A percentile compares a stretch with the other conserved stretches of the same genome.
Evolutionary conservation across 768 basidiomycete species (phyloP).

Genomic region (Hirschioporus abietinus): DNA sequence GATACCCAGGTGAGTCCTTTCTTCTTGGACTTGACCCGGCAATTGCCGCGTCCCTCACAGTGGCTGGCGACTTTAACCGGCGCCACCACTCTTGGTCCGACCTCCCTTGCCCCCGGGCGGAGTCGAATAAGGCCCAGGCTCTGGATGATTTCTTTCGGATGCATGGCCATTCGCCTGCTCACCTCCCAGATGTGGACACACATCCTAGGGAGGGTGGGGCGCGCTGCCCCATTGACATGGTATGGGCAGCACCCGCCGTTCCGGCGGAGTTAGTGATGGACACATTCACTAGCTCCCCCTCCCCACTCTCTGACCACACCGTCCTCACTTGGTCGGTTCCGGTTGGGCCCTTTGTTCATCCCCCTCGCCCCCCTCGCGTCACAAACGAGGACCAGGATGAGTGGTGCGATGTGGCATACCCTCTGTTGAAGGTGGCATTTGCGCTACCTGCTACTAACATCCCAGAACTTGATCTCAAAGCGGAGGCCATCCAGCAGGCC

Average conservation of each 20-base stretch:
- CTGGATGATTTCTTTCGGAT: background rate
- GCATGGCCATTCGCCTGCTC: background rate
- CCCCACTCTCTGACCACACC: background rate
- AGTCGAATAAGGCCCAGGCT: no score
- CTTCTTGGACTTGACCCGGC: no score
- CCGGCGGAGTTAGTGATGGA: background rate
- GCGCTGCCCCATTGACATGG: background rate
- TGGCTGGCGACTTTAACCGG: no score
- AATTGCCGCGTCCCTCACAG: no score
- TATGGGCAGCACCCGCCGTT: background rate
- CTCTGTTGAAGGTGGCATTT: background rate
- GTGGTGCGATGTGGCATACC: background rate
- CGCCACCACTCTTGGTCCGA: no score
- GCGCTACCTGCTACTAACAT: background rate
- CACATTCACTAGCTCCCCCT: background rate
- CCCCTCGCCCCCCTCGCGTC: background rate
- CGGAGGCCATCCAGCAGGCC: no score
- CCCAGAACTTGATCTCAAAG: no score
- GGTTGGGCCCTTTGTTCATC: background rate
- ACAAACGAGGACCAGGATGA: background rate
- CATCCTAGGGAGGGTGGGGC: background rate
- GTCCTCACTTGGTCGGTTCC: background rate
- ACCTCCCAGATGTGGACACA: background rate
- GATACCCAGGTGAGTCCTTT: no score
- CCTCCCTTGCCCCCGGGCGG: no score